phyloP scores from a whole-genome alignment of 176 grass and related monocot species.

The Rhynchospora tenuis region DNA sequence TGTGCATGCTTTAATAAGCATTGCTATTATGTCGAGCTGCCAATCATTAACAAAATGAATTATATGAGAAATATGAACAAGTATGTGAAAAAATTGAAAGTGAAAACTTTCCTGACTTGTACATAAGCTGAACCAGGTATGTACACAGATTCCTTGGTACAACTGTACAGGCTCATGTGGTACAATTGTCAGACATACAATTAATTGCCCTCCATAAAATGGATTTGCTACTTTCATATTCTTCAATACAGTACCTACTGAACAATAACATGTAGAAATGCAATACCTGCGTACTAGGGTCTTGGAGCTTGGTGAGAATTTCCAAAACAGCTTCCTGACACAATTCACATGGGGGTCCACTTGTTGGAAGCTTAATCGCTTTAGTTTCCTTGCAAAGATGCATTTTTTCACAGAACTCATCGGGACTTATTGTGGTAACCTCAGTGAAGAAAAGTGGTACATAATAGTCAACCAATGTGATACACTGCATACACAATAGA shows the following conservation, averaged over 20 bases:
- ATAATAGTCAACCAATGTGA: constrained; percentile 76
- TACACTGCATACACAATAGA: constrained; percentile 37
- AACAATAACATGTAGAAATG: background rate
- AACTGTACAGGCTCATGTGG: background rate
- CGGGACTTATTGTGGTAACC: constrained; percentile 41
- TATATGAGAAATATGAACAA: background rate
- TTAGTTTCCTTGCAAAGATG: constrained; percentile 49
- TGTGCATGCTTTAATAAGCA: constrained; percentile 15
- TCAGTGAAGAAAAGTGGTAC: constrained; percentile 52
- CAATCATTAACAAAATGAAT: constrained; percentile 5
- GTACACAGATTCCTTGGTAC: background rate
- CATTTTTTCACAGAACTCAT: constrained; percentile 48
- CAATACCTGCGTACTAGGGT: constrained; percentile 17
- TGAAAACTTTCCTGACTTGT: background rate
- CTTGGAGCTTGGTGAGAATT: constrained; percentile 17
- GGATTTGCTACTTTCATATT: background rate
- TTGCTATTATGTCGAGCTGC: constrained; percentile 1
- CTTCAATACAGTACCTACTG: background rate
- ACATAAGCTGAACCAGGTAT: background rate
- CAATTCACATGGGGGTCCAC: constrained; percentile 1
- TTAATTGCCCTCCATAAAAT: background rate
- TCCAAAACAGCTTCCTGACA: constrained; percentile 9
- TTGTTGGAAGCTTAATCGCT: constrained; percentile 15
- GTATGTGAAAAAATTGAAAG: background rate
- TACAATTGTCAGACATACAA: background rate